Evolutionary conservation across 805 yeast species (phyloP), one percentile per base, ranked within the genome.

Genomic region (Pichia ethanolica): DNA sequence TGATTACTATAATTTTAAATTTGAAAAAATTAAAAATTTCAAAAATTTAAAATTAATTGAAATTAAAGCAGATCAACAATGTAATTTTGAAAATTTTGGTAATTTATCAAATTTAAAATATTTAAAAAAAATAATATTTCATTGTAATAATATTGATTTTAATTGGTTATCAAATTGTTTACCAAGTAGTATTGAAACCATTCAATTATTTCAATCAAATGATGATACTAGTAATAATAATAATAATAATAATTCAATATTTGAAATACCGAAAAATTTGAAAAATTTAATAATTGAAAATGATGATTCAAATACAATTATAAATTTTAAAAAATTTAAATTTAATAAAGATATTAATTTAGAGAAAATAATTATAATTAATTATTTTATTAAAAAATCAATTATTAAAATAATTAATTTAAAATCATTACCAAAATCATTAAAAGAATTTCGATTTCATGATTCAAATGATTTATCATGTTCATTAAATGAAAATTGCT

Each of bases 391-490:
- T 12, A 33, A 30, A n/a, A 39, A 39, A 8, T 26, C 27, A 7
- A 8, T 6, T 7, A 27, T 45, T 27, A n/a, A 32, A 6, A 33
- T 45, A 2, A 9, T 30, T 3, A 39, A 39, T 12, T 25, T 45
- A 12, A 27, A n/a, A 5, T 7, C n/a, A n/a, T 25, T 45, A n/a
- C 44, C 48, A 11, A 33, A 34, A 34, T 20, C 20, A 11, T 26
- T 45, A 12, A 39, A 39, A 33, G 42, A 45, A 28, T 39, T 45
- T 5, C 26, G 42, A 27, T 45, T 45, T 27, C 39, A 45, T 45
- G 48, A 45, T 34, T 28, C 35, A 6, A 37, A 44, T 13, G 35
- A 44, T 28, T 36, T 44, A 10, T 10, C 11, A 27, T 26, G 14
- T 12, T 44, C 46, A n/a, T 26, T 44, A 8, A 14, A 12, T 27